Evolutionary conservation across 805 yeast species (phyloP).

Genomic region (Gaillardinia entomophila): DNA sequence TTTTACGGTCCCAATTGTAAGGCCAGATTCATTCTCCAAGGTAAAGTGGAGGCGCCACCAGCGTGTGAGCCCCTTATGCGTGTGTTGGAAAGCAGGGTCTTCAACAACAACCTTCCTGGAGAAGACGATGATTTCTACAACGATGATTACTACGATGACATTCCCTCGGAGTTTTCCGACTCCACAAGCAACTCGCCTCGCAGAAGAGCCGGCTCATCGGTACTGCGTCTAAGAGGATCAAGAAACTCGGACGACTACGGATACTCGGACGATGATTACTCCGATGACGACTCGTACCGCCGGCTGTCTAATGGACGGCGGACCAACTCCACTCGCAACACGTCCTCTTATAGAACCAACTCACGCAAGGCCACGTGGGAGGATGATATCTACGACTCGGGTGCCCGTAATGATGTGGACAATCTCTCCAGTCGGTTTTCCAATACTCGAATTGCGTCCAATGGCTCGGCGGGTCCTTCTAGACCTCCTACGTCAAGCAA

Average conservation of each 20-base stretch:
- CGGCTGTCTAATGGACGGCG: background rate
- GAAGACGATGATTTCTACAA: conserved; percentile 48
- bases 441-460: conserved; percentile 20
- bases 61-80: conserved; percentile 83
- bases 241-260: conserved; percentile 25
- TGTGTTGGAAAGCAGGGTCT: conserved; percentile 80
- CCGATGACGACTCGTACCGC: conserved; percentile 23
- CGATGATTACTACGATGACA: conserved; percentile 69
- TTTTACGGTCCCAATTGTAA: conserved; percentile 87
- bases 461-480: conserved; percentile 9
- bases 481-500: conserved; percentile 36
- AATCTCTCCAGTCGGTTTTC: conserved; percentile 28
- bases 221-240: no score
- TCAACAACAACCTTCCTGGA: conserved; percentile 49
- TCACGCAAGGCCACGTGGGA: conserved; percentile 61
- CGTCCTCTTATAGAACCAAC: no score
- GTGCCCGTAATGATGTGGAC: conserved; percentile 33
- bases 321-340: no score
- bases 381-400: conserved; percentile 72
- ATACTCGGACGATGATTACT: conserved; percentile 33
- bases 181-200: conserved; percentile 37
- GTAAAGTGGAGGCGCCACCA: conserved; percentile 90
- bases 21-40: conserved; percentile 78
- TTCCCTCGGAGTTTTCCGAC: conserved; percentile 63
- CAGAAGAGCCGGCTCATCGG: conserved; percentile 13